Evolutionary conservation across 805 yeast species (phyloP).

Genomic region (Yarrowia sp.): DNA sequence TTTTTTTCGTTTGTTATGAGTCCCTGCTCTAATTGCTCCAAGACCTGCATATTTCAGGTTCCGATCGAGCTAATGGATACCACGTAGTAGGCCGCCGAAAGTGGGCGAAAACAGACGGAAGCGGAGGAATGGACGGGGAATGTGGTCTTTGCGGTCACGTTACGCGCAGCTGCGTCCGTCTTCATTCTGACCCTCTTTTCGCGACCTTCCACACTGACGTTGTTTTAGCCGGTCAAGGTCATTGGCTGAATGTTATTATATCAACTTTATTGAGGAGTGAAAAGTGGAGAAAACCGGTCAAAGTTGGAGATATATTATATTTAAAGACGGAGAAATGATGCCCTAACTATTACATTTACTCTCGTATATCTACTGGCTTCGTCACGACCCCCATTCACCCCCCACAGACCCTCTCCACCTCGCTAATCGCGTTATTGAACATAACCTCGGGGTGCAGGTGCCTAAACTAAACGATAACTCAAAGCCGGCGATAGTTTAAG

Average conservation of each 20-base stretch:
- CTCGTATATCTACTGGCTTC: no score
- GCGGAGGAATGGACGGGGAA: neutral
- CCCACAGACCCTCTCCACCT: neutral
- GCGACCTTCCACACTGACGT: neutral
- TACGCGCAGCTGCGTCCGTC: neutral
- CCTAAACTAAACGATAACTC: constrained; percentile 23
- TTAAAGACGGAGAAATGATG: no score
- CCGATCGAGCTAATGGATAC: constrained; percentile 22
- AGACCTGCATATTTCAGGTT: constrained; percentile 32
- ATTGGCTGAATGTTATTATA: constrained; percentile 1
- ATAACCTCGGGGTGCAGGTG: constrained; percentile 12
- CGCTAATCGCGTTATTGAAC: neutral
- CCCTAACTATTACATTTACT: no score
- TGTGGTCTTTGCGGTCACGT: neutral
- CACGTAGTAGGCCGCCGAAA: neutral
- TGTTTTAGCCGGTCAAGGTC: constrained; percentile 2
- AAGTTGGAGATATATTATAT: no score
- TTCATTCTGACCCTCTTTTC: neutral
- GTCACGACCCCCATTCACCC: no score
- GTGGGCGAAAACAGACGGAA: neutral
- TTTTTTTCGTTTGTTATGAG: neutral
- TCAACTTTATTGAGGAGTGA: neutral
- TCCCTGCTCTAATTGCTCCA: constrained; percentile 31
- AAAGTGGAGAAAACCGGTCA: no score
- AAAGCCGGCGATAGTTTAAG: neutral